Base-by-base conservation (phyloP, 2,329 filamentous ascomycete genomes). In the Claviceps paspali region DNA sequence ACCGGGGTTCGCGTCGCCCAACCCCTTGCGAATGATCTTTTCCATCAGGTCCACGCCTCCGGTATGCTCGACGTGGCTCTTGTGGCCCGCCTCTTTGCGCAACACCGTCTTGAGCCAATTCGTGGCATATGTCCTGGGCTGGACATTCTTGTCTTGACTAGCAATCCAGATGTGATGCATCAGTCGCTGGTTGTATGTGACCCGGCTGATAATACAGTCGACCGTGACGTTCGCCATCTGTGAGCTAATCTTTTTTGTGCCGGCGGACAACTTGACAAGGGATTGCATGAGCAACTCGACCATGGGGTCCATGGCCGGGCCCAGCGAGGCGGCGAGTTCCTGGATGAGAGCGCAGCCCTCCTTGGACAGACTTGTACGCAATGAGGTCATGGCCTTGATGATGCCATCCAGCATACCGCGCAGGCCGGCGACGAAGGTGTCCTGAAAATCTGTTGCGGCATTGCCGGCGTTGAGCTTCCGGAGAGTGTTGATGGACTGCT, bases 81-180 rank as follows among this genome's bases (percentile, higher is more conserved):
- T 93, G 59, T 94, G 83, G 44, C 74, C 68, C 1, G 73, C 63
- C 53, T 92, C 82, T 49, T 84, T 83, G 47, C 70, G 78, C 28
- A 98, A 61, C 15, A 96, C 58, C 1, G 80, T 92, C 57, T 79
- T 82, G 22, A 96, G 62, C 91, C 91, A 98, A 6, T 72, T 78
- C 2, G 81, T 68, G 2, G 79, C 80, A 56, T 79, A 93, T 2
- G 74, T 73, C 43, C 91, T 76, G 12, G 87, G 80, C 51, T 91
- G 82, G 2, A 87, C 79, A 52, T 95, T 96, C 64, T 95, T 96
- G 62, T 98, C 88, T 54, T 92, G 81, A 43, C 74, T 81, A 18
- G 88, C 87, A 38, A 65, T 63, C 64, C 77, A 82, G 33, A 96
- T 66, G 50, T 96, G 88, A 55, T 93, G 82, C 67, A 95, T 71